Evolutionary conservation across 176 grass and related monocot species (phyloP).

Genomic region (Luzula sylvatica): DNA sequence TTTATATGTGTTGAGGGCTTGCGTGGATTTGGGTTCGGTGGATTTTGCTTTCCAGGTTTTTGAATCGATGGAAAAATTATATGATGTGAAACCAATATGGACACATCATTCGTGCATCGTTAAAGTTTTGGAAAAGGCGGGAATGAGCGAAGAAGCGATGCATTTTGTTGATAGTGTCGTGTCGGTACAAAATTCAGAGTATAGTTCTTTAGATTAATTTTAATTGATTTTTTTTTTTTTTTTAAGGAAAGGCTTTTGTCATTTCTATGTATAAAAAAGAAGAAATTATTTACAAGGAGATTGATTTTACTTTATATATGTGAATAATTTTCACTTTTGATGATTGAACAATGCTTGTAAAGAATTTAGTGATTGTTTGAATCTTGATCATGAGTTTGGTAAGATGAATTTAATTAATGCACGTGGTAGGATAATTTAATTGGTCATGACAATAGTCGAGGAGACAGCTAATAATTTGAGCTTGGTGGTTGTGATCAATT

Average conservation of each 20-base stretch:
- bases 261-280: conserved; percentile 17
- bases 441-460: no score
- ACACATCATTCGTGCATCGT: conserved; percentile 44
- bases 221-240: conserved; percentile 20
- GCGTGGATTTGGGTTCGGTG: conserved; percentile 38
- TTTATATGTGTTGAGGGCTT: conserved; percentile 42
- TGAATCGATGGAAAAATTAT: conserved; percentile 40
- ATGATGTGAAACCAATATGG: conserved; percentile 35
- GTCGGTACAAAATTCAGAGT: conserved; percentile 22
- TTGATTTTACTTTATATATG: no score
- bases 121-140: conserved; percentile 34
- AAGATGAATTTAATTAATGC: neutral
- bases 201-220: conserved; percentile 27
- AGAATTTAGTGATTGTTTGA: neutral
- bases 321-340: no score
- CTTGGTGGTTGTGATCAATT: no score
- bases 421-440: no score
- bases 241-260: conserved; percentile 22
- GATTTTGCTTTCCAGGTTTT: conserved; percentile 47
- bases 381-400: neutral
- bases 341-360: neutral
- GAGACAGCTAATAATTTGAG: no score
- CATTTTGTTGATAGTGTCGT: conserved; percentile 54
- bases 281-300: no score
- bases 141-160: conserved; percentile 66